Evolutionary conservation across 2,329 filamentous ascomycete genomes (phyloP).

Genomic region (Fusarium kyushuense): DNA sequence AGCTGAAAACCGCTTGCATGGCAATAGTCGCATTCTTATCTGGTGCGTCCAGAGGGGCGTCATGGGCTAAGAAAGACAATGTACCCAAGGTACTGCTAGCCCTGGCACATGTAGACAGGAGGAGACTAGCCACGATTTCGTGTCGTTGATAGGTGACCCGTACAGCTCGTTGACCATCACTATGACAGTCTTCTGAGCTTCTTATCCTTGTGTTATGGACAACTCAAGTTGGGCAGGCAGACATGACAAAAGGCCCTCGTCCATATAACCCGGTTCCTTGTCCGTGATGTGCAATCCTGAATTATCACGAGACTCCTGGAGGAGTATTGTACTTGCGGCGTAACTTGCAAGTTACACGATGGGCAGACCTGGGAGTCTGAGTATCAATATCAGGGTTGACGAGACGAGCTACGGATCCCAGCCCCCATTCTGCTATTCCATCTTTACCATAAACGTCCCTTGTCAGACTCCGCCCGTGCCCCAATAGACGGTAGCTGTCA

Average conservation of each 20-base stretch:
- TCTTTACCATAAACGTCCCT: neutral
- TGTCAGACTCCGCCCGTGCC: neutral
- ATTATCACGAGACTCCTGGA: constrained; percentile 7
- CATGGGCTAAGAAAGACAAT: constrained; percentile 13
- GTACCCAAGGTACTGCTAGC: neutral
- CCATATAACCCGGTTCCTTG: constrained; percentile 21
- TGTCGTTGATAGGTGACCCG: constrained; percentile 1
- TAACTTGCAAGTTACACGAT: constrained; percentile 23
- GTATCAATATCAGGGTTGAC: constrained; percentile 17
- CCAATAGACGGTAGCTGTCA: neutral
- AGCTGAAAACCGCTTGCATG: constrained; percentile 25
- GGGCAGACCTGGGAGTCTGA: constrained; percentile 10
- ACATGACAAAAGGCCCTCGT: constrained; percentile 23
- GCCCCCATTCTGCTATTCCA: constrained; percentile 7
- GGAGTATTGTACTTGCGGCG: constrained; percentile 17
- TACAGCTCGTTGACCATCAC: neutral
- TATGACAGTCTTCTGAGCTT: neutral
- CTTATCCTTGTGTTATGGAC: constrained; percentile 8
- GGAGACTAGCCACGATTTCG: neutral
- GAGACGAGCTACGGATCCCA: neutral
- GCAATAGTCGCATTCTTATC: constrained; percentile 20
- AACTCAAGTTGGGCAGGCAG: constrained; percentile 28
- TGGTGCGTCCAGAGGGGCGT: neutral
- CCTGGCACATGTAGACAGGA: neutral
- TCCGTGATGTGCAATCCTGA: constrained; percentile 15